Base-by-base conservation (phyloP, 257 asterid species). In the Solanum chiquidenum region DNA sequence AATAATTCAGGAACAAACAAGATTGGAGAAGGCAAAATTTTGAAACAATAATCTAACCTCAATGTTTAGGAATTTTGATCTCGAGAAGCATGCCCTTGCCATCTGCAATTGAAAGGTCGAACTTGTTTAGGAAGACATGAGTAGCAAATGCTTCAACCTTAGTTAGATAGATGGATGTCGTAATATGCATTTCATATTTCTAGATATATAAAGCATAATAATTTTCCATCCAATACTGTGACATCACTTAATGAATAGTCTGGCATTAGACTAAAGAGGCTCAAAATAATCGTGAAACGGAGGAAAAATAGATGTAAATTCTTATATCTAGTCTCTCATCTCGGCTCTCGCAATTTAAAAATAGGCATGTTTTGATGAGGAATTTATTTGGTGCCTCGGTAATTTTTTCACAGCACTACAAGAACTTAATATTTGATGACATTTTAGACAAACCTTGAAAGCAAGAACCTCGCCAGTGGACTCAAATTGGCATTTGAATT, bases 391-490 rank as follows among this genome's bases (percentile, higher is more conserved):
- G 62, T 44, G 40, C 85, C 37, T 79, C 27, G 3, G 1, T 79
- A 42, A 79, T 8, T 44, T 25, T 44, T 79, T 27, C 85, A 79
- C 66, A 44, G 16, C 27, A 44, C 5, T 44, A 27, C 40, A 44
- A 14, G 66, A 44, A 82, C 85, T 29, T 29, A 49, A 16, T 16
- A 80, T 27, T 44, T 44, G 40, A 52, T 46, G 85, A 49, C 69
- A 29, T 29, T 42, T 62, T 25, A 27, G 87, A 92, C 98, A 21
- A 89, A 97, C 98, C 99, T 97, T n/a, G 99, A 97, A 88, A 97
- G 98, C 94, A 97, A 93, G 92, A 97, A 97, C 92, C 98, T 92
- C n/a, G 99, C 99, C 35, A 97, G 96, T 21, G 99, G 98, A 92
- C 98, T 94, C 96, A 95, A 92, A 90, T 95, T 97, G 92, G 96